Evolutionary conservation across 768 basidiomycete species (phyloP).

Genomic region (Russula ochroleuca): DNA sequence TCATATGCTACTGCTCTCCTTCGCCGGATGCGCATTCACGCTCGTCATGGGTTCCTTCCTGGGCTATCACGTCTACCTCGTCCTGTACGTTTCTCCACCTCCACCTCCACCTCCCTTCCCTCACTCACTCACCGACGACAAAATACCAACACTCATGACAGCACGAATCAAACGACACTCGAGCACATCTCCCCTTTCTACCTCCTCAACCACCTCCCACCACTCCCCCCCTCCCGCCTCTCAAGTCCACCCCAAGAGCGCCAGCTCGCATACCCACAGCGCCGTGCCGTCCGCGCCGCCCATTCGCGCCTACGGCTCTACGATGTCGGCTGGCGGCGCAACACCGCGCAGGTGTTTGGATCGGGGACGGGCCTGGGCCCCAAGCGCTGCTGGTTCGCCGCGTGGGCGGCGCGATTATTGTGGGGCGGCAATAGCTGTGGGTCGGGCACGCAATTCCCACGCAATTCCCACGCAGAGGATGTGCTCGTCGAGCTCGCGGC

Average conservation of each 20-base stretch:
- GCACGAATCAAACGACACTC: constrained; percentile 83
- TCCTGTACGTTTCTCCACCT: constrained; percentile 47
- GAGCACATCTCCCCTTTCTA: constrained; percentile 74
- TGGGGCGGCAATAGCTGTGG: constrained; percentile 60
- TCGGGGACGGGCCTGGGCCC: constrained; percentile 27
- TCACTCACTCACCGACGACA: background rate
- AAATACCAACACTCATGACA: constrained; percentile 31
- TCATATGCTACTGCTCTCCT: constrained; percentile 64
- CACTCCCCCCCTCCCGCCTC: constrained; percentile 50
- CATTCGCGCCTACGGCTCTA: constrained; percentile 60
- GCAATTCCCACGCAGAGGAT: constrained; percentile 62
- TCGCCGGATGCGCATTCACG: constrained; percentile 53
- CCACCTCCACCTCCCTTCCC: constrained; percentile 28
- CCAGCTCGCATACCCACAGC: constrained; percentile 61
- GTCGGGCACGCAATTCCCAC: constrained; percentile 63
- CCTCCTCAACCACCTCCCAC: constrained; percentile 65
- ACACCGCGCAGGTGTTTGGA: constrained; percentile 63
- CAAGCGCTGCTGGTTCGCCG: constrained; percentile 43
- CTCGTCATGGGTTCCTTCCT: constrained; percentile 74
- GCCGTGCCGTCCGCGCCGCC: constrained; percentile 59
- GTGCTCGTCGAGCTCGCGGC: constrained; percentile 61
- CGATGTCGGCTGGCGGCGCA: constrained; percentile 67
- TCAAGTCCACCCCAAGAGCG: constrained; percentile 71
- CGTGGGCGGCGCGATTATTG: constrained; percentile 51
- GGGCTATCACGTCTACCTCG: constrained; percentile 70